Evolutionary conservation across 805 yeast genomes (phyloP), one percentile per base, ranked within the genome.

Genomic region (Spathaspora sp.): DNA sequence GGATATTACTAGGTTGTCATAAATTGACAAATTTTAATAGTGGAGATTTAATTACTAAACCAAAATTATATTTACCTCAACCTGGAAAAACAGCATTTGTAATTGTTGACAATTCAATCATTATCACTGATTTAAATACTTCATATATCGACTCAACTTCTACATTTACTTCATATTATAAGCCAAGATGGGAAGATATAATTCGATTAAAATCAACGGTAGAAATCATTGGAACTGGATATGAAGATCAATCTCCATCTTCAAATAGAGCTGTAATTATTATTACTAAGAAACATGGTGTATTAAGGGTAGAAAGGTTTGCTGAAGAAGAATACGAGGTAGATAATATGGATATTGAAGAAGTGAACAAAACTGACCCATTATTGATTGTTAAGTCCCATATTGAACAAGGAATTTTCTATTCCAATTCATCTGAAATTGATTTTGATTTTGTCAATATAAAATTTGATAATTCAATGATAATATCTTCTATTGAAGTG

Each of bases 321-420:
- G 55, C 62, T 1, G 67, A 60, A 10, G 43, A 38, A 18, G 20
- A 26, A 14, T 46, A 46, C 1, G 51, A 63, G 6, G 60, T 20
- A 5, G 46, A 43, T 44, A 10, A 16, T 14, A 45, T 45, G 40
- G 29, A 31, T 29, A 45, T 31, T 17, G 39, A 56, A 2, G 56
- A 57, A 1, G 63, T 57, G 4, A 52, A 57, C 5, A 57, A 54
- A 14, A 40, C 52, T 4, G 64, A 60, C 19, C 59, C 66, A 10
- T 51, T 60, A 9, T 57, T 58, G n/a, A 75, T 83, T 46, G 73
- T 88, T 32, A 85, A 85, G 61, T 80, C 89, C 0, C 92, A 85
- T 58, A 80, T 93, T 19, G 94, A 87, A 57, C 97, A 92, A 66
- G 96, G 92, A 0, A 81, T 92, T 1, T 86, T 85, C 59, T 87